Conservation (phyloP, 306 rosid species). For the Comarum palustre region DNA sequence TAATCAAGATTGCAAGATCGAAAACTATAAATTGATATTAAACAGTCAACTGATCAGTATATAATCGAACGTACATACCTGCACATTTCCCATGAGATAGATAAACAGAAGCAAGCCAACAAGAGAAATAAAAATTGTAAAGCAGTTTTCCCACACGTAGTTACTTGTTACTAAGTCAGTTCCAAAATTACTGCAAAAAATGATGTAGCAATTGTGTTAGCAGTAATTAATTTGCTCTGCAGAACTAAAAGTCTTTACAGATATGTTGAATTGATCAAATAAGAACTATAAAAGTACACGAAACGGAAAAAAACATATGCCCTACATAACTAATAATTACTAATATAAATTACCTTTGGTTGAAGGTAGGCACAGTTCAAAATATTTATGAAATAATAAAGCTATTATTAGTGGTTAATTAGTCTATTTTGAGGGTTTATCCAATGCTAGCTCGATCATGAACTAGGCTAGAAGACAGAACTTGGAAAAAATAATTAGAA, state of each 20-base stretch:
- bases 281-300: neutral
- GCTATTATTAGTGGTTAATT: neutral
- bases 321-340: neutral
- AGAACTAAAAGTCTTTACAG: neutral
- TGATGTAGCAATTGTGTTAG: neutral
- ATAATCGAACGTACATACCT: neutral
- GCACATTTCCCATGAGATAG: slow-evolving; percentile 3
- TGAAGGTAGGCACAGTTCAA: neutral
- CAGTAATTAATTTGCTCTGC: neutral
- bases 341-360: neutral
- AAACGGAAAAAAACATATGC: too few species aligned
- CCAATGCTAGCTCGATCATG: neutral
- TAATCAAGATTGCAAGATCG: neutral
- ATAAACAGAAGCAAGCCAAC: slow-evolving; percentile 15
- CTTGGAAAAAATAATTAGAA: neutral
- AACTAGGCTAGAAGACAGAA: neutral
- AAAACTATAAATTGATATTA: neutral
- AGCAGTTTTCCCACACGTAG: slow-evolving; percentile 20
- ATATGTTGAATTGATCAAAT: neutral
- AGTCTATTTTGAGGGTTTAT: neutral
- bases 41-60: neutral
- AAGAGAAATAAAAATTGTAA: slow-evolving; percentile 1
- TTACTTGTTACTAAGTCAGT: slow-evolving; percentile 13
- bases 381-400: neutral
- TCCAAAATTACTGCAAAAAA: slow-evolving; percentile 6